Evolutionary conservation across 306 rosid species (phyloP).

Genomic region (Trifolium pratense): DNA sequence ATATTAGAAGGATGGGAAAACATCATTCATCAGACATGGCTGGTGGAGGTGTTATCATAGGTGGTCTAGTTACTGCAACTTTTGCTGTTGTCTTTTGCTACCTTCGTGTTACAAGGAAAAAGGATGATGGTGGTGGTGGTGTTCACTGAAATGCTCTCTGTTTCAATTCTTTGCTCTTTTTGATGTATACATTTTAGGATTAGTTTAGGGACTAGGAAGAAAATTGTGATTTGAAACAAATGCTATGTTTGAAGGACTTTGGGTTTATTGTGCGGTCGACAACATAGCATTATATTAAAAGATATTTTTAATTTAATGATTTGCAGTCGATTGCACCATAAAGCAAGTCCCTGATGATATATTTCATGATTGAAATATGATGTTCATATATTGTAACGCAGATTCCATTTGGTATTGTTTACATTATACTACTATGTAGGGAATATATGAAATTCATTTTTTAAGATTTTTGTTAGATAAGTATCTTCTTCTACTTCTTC

Average conservation of each 20-base stretch:
- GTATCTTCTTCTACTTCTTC: not conserved
- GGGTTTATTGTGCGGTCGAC: not conserved
- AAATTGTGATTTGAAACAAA: not conserved
- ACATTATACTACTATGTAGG: constrained; percentile 8
- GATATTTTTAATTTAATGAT: not conserved
- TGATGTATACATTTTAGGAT: constrained; percentile 2
- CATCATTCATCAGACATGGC: constrained; percentile 70
- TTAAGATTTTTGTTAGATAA: not conserved
- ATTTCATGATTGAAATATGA: not conserved
- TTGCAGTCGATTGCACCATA: not conserved
- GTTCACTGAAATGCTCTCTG: constrained; percentile 25
- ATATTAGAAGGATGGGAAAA: constrained; percentile 61
- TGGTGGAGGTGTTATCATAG: constrained; percentile 91
- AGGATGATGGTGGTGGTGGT: constrained; percentile 24
- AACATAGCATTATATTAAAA: not conserved
- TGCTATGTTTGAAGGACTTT: too few relatives aligned
- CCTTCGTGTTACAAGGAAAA: constrained; percentile 78
- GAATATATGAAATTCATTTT: constrained; percentile 33
- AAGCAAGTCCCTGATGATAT: not conserved
- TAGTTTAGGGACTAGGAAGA: constrained; percentile 28
- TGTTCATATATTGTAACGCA: not conserved
- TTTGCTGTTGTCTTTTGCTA: constrained; percentile 88
- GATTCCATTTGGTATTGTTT: constrained; percentile 13
- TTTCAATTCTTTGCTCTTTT: not conserved
- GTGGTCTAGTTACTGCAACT: constrained; percentile 76